Evolutionary conservation across 2,329 filamentous ascomycete species (phyloP).

Genomic region (Apiospora sp.): DNA sequence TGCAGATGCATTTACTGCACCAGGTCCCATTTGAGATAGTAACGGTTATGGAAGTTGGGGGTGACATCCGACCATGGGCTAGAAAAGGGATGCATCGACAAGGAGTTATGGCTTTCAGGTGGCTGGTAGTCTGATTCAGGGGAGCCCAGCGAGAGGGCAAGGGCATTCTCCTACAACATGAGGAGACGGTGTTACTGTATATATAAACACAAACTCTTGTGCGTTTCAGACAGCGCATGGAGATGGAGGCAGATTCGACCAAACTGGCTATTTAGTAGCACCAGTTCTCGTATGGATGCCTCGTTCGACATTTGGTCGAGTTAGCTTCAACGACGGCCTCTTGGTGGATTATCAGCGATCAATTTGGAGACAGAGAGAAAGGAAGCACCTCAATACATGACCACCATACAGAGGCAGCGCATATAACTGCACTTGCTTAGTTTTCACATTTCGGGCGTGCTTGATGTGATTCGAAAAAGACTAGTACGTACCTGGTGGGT

Average conservation of each 20-base stretch:
- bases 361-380: not conserved
- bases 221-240: not conserved
- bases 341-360: not conserved
- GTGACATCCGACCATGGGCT: constrained; percentile 3
- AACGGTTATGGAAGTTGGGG: not conserved
- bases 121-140: constrained; percentile 13
- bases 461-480: not conserved
- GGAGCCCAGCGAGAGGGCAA: not conserved
- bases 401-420: not conserved
- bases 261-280: not conserved
- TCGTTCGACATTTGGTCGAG: not conserved
- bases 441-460: not conserved
- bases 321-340: not conserved
- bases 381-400: not conserved
- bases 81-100: constrained; percentile 27
- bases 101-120: constrained; percentile 25
- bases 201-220: not conserved
- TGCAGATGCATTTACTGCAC: constrained; percentile 24
- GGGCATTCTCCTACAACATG: not conserved
- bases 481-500: not conserved
- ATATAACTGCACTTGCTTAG: not conserved
- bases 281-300: not conserved
- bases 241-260: not conserved
- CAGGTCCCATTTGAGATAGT: not conserved
- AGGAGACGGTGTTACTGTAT: not conserved